These are phyloP conservation scores for Dendrobium chrysotoxum DNA, from an alignment of 106 monocot species.

Conservation along the genomic window DNA sequence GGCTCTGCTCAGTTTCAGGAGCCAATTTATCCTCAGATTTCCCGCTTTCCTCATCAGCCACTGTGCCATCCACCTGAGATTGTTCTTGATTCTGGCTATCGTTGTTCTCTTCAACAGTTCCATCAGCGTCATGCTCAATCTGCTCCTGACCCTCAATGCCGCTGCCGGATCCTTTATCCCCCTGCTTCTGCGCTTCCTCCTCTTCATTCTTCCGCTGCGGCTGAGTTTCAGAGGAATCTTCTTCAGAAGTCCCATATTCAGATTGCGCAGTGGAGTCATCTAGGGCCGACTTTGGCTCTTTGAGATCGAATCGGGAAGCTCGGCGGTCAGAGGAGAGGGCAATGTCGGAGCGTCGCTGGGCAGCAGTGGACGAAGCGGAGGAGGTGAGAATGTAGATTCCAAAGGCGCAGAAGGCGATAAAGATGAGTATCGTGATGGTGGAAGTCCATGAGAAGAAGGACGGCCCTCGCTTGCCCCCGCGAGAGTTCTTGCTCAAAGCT, in stretches of 20 bases:
- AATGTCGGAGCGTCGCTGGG: too few relatives aligned
- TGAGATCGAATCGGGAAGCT: neutral
- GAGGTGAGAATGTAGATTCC: constrained; percentile 1
- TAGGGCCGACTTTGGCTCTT: neutral
- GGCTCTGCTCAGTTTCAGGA: too few relatives aligned
- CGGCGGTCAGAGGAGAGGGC: neutral
- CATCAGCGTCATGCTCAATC: too few relatives aligned
- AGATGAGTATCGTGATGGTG: neutral
- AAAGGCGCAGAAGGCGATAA: neutral
- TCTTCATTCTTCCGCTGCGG: neutral
- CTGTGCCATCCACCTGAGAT: neutral
- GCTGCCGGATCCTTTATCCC: neutral
- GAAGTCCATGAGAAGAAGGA: neutral
- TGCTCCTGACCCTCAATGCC: too few relatives aligned
- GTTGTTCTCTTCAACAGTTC: too few relatives aligned
- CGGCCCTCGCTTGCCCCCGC: neutral
- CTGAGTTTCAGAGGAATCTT: constrained; percentile 1
- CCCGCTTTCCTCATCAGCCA: too few relatives aligned
- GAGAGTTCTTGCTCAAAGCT: constrained; percentile 1
- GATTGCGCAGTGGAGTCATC: too few relatives aligned
- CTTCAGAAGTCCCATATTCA: neutral
- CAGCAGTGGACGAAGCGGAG: neutral
- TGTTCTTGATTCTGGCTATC: neutral
- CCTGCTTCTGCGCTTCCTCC: neutral
- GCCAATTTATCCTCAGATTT: too few relatives aligned